A percentile compares a stretch with the other conserved stretches of the same genome.
Conservation (phyloP, 306 rosid genomes). For the Sicyos edulis region DNA sequence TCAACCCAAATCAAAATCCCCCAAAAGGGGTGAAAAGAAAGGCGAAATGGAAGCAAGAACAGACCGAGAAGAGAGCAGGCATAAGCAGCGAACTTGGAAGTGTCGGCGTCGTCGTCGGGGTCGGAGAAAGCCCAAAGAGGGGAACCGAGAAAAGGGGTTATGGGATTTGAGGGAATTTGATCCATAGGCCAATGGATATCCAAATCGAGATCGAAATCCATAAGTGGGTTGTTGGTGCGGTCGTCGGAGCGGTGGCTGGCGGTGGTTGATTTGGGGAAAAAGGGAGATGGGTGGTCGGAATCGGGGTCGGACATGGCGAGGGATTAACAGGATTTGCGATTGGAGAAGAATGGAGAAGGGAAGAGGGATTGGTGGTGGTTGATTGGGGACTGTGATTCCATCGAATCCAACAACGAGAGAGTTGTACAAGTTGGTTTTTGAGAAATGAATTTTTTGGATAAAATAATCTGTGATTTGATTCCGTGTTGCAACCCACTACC, state of each 20-base stretch:
- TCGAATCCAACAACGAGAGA: constrained; percentile 21
- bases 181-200: constrained; percentile 66
- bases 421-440: constrained; percentile 18
- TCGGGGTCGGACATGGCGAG: constrained; percentile 41
- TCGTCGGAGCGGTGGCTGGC: background rate
- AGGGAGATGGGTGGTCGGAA: constrained; percentile 32
- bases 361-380: constrained; percentile 25
- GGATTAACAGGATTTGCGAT: background rate
- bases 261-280: constrained; percentile 29
- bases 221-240: constrained; percentile 25
- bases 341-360: constrained; percentile 19
- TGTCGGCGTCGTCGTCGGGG: constrained; percentile 28
- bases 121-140: constrained; percentile 69
- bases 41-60: background rate
- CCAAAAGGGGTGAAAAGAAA: background rate
- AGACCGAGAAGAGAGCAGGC: constrained; percentile 31
- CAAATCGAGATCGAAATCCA: constrained; percentile 79
- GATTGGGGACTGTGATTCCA: constrained; percentile 26
- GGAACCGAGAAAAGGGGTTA: constrained; percentile 54
- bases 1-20: background rate
- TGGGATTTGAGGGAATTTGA: constrained; percentile 45
- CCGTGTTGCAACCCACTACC: constrained; percentile 24
- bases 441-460: constrained; percentile 5
- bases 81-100: constrained; percentile 18
- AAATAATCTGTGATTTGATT: constrained; percentile 18